Evolutionary conservation across 345 rosid species (phyloP), one percentile per base, ranked within the genome.

Genomic region (Ricinus communis): DNA sequence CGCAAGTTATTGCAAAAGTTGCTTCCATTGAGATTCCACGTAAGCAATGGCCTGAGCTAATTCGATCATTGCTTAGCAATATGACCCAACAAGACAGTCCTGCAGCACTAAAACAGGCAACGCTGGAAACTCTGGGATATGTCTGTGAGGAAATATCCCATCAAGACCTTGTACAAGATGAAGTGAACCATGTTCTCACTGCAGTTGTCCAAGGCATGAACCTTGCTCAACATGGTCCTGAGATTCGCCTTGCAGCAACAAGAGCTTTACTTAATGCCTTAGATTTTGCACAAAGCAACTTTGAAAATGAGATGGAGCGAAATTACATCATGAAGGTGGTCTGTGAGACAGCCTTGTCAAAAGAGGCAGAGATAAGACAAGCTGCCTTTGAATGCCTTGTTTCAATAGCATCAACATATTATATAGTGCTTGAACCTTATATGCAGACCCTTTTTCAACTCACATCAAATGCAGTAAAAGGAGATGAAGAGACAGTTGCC

Each of bases 201-300:
- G 96, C 98, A 47, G 97, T 95, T 60, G 99, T 95, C 61, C 98
- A 95, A 74, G 99, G 99, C 74, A 92, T 95, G 99, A 92, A 81
- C 79, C 87, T 77, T 76, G 76, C 91, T 65, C 97, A 85, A 78
- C 85, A 87, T 68, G 77, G 85, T 53, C 83, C 82, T 45, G 97
- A 90, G 61, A 93, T 95, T 43, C 88, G 97, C 55, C 93, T 90
- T 62, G 93, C 97, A 15, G 97, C 99, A 52, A 89, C 96, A 38
- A 85, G 71, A 73, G 97, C 97, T 45, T 73, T 92, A 59, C 85
- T 77, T 76, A 92, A 95, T 81, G 99, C 99, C 56, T 72, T 92
- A 36, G 94, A 87, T 68, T 95, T 95, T 85, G 96, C 99, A 46
- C 96, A 88, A 80, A 83, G 91, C 24, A 95, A 95, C 84, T 95